Evolutionary conservation across 2,329 filamentous ascomycete genomes (phyloP), one percentile per base, ranked within the genome.

Genomic region (Lasiodiplodia theobromae): DNA sequence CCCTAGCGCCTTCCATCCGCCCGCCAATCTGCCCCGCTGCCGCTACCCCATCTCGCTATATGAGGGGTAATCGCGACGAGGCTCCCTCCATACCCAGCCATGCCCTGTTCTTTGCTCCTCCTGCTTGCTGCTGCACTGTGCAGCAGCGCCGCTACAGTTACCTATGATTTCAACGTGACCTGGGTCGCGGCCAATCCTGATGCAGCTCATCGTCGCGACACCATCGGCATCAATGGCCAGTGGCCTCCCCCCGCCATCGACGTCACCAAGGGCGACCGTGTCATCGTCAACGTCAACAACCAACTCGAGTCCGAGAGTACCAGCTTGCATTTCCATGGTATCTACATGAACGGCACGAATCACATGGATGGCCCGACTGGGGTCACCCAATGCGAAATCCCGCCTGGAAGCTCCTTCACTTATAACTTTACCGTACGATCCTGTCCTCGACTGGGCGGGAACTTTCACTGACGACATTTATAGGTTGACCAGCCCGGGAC

Each of bases 301-400:
- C 83, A 86, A 25, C 87, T 91, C 0, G 81, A 83, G 14, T 91
- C 93, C 71, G 77, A 86, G 72, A 86, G 85, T 14, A 91, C 90
- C 10, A 87, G 85, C 47, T 83, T 94, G 5, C 92, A 95, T 75
- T 94, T 92, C 77, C 92, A 95, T 72, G 92, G 92, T 18, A 84
- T 95, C 71, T 93, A 88, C 74, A 91, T 93, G 75, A 92, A 92
- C 72, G 91, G 90, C 12, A 92, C 91, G 0, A 92, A 88, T 69
- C 85, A 85, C 68, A 92, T 93, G 89, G 92, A 95, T 73, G 92
- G 92, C 0, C 86, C 90, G 1, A 83, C 88, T 0, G 89, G 87
- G 44, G 84, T 92, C 5, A 90, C 87, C 0, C 91, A 80, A 63
- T 79, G 78, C 38, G 72, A 70, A 0, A 89, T 93, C 57, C 83